phyloP scores from a whole-genome alignment of 2,329 filamentous ascomycete species.

The Aspergillus chevalieri region DNA sequence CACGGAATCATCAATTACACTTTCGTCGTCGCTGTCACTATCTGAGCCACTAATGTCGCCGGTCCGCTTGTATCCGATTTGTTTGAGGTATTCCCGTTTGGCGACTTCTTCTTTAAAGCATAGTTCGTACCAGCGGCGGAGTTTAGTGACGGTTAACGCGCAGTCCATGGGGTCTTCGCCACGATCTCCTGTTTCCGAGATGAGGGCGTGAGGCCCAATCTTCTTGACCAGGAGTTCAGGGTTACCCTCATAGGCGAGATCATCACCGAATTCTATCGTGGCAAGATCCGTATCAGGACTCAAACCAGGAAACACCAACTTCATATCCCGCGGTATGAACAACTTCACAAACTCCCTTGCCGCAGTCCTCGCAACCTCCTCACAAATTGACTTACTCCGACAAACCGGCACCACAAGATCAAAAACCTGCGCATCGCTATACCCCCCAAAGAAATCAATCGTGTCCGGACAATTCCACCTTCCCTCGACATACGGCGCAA shows the following conservation, averaged over 20 bases:
- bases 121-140: conserved; percentile 4
- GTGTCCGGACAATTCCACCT: conserved; percentile 13
- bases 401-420: conserved; percentile 19
- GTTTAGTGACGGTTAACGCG: conserved; percentile 4
- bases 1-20: conserved; percentile 1
- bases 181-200: background rate
- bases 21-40: background rate
- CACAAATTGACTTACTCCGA: conserved; percentile 9
- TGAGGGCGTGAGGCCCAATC: background rate
- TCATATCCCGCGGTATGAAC: conserved; percentile 2
- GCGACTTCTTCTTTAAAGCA: conserved; percentile 1
- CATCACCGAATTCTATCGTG: background rate
- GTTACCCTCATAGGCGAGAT: background rate
- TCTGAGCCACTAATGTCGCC: conserved; percentile 1
- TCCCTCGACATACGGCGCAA: conserved; percentile 14
- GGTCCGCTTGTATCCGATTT: background rate
- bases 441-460: conserved; percentile 8
- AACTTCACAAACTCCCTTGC: conserved; percentile 12
- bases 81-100: conserved; percentile 1
- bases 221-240: background rate
- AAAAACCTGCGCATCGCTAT: conserved; percentile 13
- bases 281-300: conserved; percentile 5
- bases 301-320: background rate
- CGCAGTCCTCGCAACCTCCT: conserved; percentile 13
- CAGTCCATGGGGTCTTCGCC: conserved; percentile 4